Evolutionary conservation across 73 alveolate genomes (phyloP).

Genomic region (Tetrahymena borealis): DNA sequence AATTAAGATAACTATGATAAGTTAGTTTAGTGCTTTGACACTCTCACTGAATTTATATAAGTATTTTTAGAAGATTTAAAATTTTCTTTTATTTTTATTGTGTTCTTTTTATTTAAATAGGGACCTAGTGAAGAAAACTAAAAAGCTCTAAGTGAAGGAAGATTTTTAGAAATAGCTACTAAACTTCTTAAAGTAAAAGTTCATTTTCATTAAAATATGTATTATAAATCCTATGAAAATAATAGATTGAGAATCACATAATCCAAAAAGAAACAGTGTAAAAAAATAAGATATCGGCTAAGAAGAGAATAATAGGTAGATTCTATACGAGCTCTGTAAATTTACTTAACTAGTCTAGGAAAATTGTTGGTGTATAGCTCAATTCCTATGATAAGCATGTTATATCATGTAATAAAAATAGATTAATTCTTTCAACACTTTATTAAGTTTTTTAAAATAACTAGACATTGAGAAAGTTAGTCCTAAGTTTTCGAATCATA

Average conservation of each 20-base stretch:
- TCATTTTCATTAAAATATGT: not conserved
- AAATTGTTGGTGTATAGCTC: not conserved
- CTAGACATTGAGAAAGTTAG: not conserved
- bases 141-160: not conserved
- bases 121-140: not conserved
- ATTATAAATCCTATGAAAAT: too few relatives aligned
- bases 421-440: not conserved
- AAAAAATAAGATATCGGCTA: not conserved
- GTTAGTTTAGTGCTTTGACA: not conserved
- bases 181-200: not conserved
- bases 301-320: not conserved
- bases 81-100: not conserved
- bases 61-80: not conserved
- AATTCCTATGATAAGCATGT: not conserved
- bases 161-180: not conserved
- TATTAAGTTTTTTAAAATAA: not conserved
- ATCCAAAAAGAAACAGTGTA: not conserved
- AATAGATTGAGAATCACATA: not conserved
- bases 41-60: not conserved
- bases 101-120: not conserved
- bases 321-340: not conserved
- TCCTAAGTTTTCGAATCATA: not conserved
- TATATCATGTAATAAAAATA: not conserved
- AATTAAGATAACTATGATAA: not conserved
- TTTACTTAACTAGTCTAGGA: not conserved